These are phyloP conservation scores for Calonectria leucothoes DNA, from an alignment of 2,329 filamentous ascomycete species.

Conservation along the genomic window DNA sequence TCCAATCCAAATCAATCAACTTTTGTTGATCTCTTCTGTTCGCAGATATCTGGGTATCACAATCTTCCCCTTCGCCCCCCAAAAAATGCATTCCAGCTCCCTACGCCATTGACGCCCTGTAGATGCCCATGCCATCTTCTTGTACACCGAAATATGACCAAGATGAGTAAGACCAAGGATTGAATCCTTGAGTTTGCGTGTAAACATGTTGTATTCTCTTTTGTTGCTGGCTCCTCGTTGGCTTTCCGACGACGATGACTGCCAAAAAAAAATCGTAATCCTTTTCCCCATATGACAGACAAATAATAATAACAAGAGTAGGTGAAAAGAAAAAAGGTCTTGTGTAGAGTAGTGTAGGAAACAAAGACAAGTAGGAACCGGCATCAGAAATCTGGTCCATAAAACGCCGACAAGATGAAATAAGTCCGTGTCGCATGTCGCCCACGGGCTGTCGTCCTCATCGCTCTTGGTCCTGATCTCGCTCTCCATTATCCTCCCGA, in stretches of 20 bases:
- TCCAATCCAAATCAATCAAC: not conserved
- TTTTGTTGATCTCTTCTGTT: not conserved
- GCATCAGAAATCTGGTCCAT: slow-evolving; percentile 13
- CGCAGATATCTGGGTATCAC: slow-evolving; percentile 8
- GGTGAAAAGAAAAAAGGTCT: slow-evolving; percentile 5
- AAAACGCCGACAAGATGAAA: slow-evolving; percentile 11
- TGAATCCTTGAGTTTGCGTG: not conserved
- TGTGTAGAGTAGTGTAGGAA: slow-evolving; percentile 18
- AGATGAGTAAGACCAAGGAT: not conserved
- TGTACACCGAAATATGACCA: not conserved
- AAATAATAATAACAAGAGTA: slow-evolving; percentile 24
- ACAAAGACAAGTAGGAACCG: not conserved
- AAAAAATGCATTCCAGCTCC: not conserved
- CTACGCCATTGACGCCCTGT: not conserved
- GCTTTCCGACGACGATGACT: slow-evolving; percentile 7
- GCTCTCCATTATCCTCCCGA: slow-evolving; percentile 5
- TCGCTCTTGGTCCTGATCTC: slow-evolving; percentile 11
- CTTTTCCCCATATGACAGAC: slow-evolving; percentile 20
- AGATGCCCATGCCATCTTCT: not conserved
- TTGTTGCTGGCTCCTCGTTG: slow-evolving; percentile 16
- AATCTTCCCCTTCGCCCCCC: not conserved
- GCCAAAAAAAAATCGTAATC: slow-evolving; percentile 9
- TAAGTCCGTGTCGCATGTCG: slow-evolving; percentile 13
- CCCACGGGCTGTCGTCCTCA: slow-evolving; percentile 11
- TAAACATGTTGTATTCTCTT: slow-evolving; percentile 28